Evolutionary conservation across 169 alveolate genomes (phyloP).

Genomic region (Plasmodium relictum): DNA sequence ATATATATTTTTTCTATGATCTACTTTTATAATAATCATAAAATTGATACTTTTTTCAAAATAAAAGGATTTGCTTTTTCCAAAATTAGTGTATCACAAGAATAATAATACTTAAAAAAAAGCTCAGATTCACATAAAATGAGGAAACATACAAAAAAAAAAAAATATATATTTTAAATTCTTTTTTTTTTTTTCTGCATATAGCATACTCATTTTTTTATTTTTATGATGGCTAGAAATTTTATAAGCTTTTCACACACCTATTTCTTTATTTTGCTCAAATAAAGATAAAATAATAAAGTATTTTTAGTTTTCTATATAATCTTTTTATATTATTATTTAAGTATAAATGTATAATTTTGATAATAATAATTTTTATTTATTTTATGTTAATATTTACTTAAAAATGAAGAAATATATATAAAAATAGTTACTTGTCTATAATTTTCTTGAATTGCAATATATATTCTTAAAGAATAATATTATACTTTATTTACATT

Average conservation of each 20-base stretch:
- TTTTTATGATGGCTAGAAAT: conserved; percentile 9
- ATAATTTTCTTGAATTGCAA: neutral
- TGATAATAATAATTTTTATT: neutral
- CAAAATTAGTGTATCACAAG: neutral
- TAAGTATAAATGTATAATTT: conserved; percentile 7
- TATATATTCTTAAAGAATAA: neutral
- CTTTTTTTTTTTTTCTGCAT: neutral
- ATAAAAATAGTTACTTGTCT: neutral
- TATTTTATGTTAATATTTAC: neutral
- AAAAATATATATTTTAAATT: neutral
- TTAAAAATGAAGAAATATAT: neutral
- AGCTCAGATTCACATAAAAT: conserved; percentile 7
- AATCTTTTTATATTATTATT: neutral
- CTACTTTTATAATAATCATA: neutral
- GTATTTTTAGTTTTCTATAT: neutral
- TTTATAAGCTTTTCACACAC: neutral
- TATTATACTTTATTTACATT: neutral
- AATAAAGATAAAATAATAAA: neutral
- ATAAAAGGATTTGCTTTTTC: neutral
- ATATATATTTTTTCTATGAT: neutral
- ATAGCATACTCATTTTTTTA: conserved; percentile 2
- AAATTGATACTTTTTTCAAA: neutral
- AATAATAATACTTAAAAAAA: neutral
- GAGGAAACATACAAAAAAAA: neutral
- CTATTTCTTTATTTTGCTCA: neutral